Evolutionary conservation across 305 asterid genomes (phyloP).

Genomic region (Rubia peregrina): DNA sequence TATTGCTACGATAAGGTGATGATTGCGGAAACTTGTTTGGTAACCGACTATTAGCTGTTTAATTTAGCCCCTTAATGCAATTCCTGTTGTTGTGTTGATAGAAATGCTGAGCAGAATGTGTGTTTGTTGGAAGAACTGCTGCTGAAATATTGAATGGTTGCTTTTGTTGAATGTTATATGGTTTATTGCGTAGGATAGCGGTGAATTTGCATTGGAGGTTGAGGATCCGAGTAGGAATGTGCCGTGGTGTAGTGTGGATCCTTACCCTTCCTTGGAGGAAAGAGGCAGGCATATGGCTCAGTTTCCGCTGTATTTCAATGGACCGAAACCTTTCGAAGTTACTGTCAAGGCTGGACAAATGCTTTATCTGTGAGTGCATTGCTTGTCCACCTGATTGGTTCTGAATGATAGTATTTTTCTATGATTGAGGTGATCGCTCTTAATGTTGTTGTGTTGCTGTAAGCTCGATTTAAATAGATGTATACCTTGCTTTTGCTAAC

Average conservation of each 20-base stretch:
- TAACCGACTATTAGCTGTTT: background rate
- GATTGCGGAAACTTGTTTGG: conserved; percentile 5
- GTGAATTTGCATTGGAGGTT: conserved; percentile 51
- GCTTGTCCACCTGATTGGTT: background rate
- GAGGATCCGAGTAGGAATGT: conserved; percentile 50
- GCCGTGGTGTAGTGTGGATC: conserved; percentile 94
- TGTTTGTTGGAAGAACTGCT: background rate
- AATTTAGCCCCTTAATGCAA: background rate
- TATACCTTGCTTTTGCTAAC: background rate
- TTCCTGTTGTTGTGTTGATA: background rate
- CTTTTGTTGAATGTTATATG: background rate
- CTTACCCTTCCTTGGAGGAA: conserved; percentile 50
- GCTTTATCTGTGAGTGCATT: conserved; percentile 71
- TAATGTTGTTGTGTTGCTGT: background rate
- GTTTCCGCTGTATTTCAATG: conserved; percentile 65
- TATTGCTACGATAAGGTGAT: conserved; percentile 44
- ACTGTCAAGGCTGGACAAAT: conserved; percentile 84
- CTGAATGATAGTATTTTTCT: background rate
- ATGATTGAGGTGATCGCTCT: background rate
- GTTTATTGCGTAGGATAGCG: conserved; percentile 42
- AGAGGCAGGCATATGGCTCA: conserved; percentile 38
- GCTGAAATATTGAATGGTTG: background rate
- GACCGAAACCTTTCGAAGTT: conserved; percentile 83
- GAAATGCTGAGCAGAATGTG: background rate
- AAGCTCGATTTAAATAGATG: background rate